Evolutionary conservation across 768 basidiomycete species (phyloP).

Genomic region (Porpolomopsis calyptriformis): DNA sequence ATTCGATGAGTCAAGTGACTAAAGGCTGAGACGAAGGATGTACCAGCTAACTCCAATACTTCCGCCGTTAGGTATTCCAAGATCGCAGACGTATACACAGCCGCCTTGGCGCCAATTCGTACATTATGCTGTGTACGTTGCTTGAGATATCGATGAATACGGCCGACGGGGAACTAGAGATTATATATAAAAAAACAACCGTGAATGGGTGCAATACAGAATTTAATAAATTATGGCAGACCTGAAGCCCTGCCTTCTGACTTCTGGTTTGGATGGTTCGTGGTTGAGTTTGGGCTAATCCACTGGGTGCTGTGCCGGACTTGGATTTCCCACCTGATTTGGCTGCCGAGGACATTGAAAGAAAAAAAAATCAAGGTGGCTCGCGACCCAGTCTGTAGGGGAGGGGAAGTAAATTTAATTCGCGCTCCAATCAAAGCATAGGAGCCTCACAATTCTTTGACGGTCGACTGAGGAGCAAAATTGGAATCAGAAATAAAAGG

Average conservation of each 20-base stretch:
- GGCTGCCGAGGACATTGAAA: conserved; percentile 35
- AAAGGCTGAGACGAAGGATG: conserved; percentile 17
- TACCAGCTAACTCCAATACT: conserved; percentile 90
- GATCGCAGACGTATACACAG: conserved; percentile 93
- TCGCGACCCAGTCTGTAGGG: not conserved
- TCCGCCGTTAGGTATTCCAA: conserved; percentile 95
- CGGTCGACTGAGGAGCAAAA: not conserved
- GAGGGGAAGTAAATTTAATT: not conserved
- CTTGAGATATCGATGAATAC: conserved; percentile 94
- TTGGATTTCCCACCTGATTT: conserved; percentile 58
- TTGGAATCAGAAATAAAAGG: not conserved
- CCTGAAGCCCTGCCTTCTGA: conserved; percentile 83
- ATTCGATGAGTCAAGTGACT: not conserved
- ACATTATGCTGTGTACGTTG: conserved; percentile 88
- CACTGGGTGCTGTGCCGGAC: conserved; percentile 31
- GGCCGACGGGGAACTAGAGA: conserved; percentile 89
- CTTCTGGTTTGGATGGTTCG: conserved; percentile 42
- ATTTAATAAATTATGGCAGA: conserved; percentile 19
- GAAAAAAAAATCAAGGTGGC: not conserved
- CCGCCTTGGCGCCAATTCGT: conserved; percentile 94
- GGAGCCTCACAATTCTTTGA: not conserved
- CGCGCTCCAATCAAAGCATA: not conserved
- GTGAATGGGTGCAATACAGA: not conserved
- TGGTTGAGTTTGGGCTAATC: conserved; percentile 26
- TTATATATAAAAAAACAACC: not conserved